Evolutionary conservation across 2,329 filamentous ascomycete species (phyloP).

Genomic region (Sclerotinia glacialis): DNA sequence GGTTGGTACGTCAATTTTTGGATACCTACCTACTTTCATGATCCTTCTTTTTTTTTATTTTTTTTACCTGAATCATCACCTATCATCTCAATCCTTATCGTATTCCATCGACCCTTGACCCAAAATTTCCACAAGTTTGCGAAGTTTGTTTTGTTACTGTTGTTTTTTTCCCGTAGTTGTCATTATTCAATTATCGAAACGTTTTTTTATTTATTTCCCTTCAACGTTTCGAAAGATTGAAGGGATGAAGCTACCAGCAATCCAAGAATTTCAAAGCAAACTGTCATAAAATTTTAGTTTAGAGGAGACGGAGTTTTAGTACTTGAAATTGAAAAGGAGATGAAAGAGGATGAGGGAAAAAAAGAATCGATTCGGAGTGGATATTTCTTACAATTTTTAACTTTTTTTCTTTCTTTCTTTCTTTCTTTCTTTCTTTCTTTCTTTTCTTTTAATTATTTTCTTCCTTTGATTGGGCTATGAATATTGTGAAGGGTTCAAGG

Average conservation of each 20-base stretch:
- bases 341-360: neutral
- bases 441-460: neutral
- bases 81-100: neutral
- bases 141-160: neutral
- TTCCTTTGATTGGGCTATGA: neutral
- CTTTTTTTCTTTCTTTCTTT: too few species aligned
- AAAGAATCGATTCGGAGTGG: slow-evolving; percentile 3
- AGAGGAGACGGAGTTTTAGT: neutral
- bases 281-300: slow-evolving; percentile 4
- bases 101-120: neutral
- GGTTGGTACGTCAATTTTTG: slow-evolving; percentile 18
- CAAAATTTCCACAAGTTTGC: neutral
- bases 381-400: too few species aligned
- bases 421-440: too few species aligned
- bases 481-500: slow-evolving; percentile 8
- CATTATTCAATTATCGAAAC: slow-evolving; percentile 1
- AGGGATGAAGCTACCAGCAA: neutral
- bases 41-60: too few species aligned
- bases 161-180: neutral
- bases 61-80: neutral
- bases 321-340: slow-evolving; percentile 9
- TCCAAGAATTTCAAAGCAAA: neutral
- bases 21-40: slow-evolving; percentile 19
- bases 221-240: neutral
- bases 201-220: too few species aligned